Evolutionary conservation across 2,329 filamentous ascomycete genomes (phyloP), one percentile per base, ranked within the genome.

Genomic region (Ophiosphaerella herpotricha): DNA sequence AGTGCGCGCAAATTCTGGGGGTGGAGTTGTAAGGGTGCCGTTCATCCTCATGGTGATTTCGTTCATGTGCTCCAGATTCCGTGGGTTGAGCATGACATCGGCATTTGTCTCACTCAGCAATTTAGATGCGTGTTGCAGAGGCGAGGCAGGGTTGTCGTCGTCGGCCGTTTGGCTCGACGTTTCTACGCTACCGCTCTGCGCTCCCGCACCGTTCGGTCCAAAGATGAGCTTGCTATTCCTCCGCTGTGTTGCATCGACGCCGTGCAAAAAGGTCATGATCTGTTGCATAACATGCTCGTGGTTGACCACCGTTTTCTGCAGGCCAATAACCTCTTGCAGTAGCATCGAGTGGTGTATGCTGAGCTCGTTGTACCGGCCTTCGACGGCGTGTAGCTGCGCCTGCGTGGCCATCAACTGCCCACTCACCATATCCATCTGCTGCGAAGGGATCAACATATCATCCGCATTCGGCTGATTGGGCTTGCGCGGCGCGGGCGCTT

Each of bases 401-500:
- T 96, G 91, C 5, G 92, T 95, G 8, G 92, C 93, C 44, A 91
- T 85, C 43, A 97, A 79, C 63, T 95, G 91, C 64, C 91, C 89
- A 71, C 91, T 93, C 64, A 97, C 84, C 58, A 96, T 82, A 57
- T 93, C 89, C 69, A 96, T 88, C 72, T 97, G 93, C 70, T 96
- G 91, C 21, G 86, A 87, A 1, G 91, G 89, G 21, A 90, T 85
- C 48, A 89, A 86, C 39, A 88, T 82, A 44, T 96, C 91, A 48
- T 86, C 87, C 4, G 55, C 43, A 14, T 78, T 75, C 12, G 66
- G 51, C 43, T 67, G 58, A 48, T 78, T 78, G 29, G 82, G 75
- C 71, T 97, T 97, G 58, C 93, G 82, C 3, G 93, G 90, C 1
- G 93, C 91, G 0, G 94, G 94, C 2, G 94, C 93, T 77, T 99